Percentiles rank a stretch among this genome's conserved stretches.
Conservation (phyloP, 2,329 filamentous ascomycete genomes). For the Hyphodiscus sp. region DNA sequence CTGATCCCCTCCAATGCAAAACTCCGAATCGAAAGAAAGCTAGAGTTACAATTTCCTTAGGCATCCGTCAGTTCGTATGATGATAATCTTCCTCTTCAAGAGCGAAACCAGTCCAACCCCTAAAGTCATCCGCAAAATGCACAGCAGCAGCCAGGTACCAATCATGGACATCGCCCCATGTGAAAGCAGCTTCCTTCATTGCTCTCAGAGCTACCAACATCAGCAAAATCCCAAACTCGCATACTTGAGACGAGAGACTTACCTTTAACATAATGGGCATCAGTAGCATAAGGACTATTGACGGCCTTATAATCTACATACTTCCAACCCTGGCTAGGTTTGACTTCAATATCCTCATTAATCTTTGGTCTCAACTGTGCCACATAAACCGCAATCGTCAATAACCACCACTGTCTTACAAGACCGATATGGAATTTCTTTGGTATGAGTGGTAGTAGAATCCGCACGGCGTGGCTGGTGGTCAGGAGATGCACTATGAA, state of each 20-base stretch:
- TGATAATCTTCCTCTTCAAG: neutral
- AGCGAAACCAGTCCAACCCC: conserved; percentile 49
- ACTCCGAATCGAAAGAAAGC: neutral
- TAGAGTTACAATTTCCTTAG: neutral
- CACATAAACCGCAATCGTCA: conserved; percentile 73
- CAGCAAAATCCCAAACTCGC: neutral
- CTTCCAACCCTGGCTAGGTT: conserved; percentile 57
- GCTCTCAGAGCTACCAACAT: conserved; percentile 53
- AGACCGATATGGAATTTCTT: conserved; percentile 64
- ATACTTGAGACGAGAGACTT: conserved; percentile 22
- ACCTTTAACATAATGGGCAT: conserved; percentile 85
- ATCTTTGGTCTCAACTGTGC: conserved; percentile 67
- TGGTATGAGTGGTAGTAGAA: conserved; percentile 74
- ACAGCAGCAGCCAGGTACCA: conserved; percentile 63
- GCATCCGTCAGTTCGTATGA: neutral
- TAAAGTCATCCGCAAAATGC: conserved; percentile 66
- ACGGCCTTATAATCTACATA: conserved; percentile 68
- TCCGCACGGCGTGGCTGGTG: conserved; percentile 80
- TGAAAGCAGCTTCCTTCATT: conserved; percentile 66
- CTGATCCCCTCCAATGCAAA: neutral
- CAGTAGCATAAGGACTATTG: conserved; percentile 57
- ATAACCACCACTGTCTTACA: conserved; percentile 84
- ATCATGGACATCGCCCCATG: conserved; percentile 65
- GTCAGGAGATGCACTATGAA: conserved; percentile 78
- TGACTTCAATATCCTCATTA: conserved; percentile 56